A percentile compares a stretch with the other conserved stretches of the same genome.
Evolutionary conservation across 257 asterid species (phyloP).

Genomic region (Nicotiana sylvestris): DNA sequence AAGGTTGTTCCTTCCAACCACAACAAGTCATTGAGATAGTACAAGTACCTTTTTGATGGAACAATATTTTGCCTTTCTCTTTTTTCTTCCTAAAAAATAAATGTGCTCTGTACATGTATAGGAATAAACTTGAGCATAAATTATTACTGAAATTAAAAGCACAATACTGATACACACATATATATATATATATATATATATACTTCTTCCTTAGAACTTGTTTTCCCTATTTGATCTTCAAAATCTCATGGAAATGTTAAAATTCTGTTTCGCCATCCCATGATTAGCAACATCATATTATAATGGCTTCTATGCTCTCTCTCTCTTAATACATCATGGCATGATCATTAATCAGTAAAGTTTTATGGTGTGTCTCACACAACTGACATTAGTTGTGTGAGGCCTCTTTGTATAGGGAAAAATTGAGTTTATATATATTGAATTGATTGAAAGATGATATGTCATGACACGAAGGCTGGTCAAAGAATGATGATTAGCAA

Average conservation of each 20-base stretch:
- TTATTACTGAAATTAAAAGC: not conserved
- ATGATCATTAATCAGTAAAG: no score
- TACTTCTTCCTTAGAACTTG: not conserved
- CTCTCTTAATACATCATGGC: not conserved
- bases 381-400: no score
- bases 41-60: not conserved
- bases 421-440: no score
- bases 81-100: not conserved
- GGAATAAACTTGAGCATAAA: not conserved
- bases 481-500: no score
- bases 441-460: no score
- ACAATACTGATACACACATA: no score
- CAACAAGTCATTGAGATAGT: not conserved
- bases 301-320: not conserved
- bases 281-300: no score
- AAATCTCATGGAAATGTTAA: not conserved
- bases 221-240: not conserved
- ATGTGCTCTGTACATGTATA: not conserved
- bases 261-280: not conserved
- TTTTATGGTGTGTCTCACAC: no score
- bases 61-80: not conserved
- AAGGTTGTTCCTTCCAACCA: constrained; percentile 30
- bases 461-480: no score
- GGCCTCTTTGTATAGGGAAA: no score
- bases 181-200: not conserved